Conservation (phyloP, 23 red algal species). For the Agarophyton chilense region DNA sequence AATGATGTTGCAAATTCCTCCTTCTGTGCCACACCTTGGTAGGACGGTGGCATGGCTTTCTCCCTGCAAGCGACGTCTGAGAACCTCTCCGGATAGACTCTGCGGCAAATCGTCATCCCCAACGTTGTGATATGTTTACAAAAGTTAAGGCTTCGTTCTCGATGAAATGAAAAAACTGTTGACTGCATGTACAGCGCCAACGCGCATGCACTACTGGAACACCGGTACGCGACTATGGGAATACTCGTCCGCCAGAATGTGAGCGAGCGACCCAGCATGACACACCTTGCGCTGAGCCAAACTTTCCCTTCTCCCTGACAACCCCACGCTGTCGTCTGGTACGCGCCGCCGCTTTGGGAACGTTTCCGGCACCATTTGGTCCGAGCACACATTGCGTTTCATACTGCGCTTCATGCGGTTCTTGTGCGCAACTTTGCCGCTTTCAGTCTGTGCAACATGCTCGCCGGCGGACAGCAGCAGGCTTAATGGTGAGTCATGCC, state of each 20-base stretch:
- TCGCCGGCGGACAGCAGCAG: conserved; percentile 10
- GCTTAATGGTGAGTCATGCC: neutral
- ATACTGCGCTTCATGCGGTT: neutral
- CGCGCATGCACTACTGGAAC: neutral
- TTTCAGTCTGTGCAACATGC: neutral
- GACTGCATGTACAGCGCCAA: neutral
- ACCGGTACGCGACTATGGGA: conserved; percentile 5
- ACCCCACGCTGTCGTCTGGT: neutral
- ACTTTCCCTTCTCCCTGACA: neutral
- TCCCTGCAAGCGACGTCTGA: too few species aligned
- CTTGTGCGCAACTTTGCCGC: neutral
- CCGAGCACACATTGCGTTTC: neutral
- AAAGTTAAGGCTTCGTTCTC: too few species aligned
- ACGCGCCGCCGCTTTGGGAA: neutral
- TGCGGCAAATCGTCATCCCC: too few species aligned
- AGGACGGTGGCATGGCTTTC: too few species aligned
- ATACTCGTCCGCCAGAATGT: conserved; percentile 6
- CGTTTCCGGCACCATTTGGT: neutral
- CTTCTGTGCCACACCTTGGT: too few species aligned
- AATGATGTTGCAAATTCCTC: too few species aligned
- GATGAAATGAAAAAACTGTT: neutral
- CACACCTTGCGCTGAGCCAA: neutral
- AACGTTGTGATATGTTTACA: too few species aligned
- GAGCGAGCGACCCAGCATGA: neutral
- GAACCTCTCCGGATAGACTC: too few species aligned